Percentiles rank a stretch among this genome's conserved stretches.
Evolutionary conservation across 2,329 filamentous ascomycete genomes (phyloP).

Genomic region (Plectosphaerella plurivora): DNA sequence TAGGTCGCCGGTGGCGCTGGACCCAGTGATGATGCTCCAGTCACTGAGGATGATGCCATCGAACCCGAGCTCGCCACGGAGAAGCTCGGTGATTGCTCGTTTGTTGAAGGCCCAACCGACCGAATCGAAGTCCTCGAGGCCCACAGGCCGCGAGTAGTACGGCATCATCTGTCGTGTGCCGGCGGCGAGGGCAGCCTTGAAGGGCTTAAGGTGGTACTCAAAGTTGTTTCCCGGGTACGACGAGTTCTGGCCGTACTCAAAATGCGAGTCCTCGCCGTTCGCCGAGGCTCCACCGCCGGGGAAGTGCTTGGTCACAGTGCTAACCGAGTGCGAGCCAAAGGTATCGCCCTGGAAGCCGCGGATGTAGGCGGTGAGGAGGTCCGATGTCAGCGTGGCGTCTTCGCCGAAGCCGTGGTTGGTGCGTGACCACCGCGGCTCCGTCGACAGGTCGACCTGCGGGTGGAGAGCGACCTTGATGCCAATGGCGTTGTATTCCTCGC

Average conservation of each 20-base stretch:
- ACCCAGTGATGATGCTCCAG: constrained; percentile 48
- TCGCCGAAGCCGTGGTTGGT: constrained; percentile 42
- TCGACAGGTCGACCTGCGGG: constrained; percentile 45
- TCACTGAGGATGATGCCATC: constrained; percentile 47
- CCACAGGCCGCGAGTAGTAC: constrained; percentile 43
- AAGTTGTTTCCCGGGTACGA: constrained; percentile 46
- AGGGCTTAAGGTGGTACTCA: constrained; percentile 45
- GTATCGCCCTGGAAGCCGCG: constrained; percentile 40
- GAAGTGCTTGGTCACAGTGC: constrained; percentile 49
- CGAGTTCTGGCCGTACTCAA: constrained; percentile 47
- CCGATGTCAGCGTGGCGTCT: constrained; percentile 34
- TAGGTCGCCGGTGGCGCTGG: constrained; percentile 32
- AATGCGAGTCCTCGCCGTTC: constrained; percentile 48
- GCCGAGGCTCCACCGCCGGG: constrained; percentile 44
- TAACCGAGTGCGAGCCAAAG: constrained; percentile 37
- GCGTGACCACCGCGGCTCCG: constrained; percentile 46
- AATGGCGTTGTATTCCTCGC: constrained; percentile 38
- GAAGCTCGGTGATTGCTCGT: constrained; percentile 42
- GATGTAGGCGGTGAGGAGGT: constrained; percentile 37
- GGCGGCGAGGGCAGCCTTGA: constrained; percentile 43
- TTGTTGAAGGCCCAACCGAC: constrained; percentile 49
- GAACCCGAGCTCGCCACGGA: constrained; percentile 42
- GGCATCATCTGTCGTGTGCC: constrained; percentile 49
- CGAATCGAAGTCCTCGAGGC: constrained; percentile 34
- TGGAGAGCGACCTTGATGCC: constrained; percentile 42